Evolutionary conservation across 148 eudicot genomes (phyloP).

Genomic region (Fagopyrum esculentum): DNA sequence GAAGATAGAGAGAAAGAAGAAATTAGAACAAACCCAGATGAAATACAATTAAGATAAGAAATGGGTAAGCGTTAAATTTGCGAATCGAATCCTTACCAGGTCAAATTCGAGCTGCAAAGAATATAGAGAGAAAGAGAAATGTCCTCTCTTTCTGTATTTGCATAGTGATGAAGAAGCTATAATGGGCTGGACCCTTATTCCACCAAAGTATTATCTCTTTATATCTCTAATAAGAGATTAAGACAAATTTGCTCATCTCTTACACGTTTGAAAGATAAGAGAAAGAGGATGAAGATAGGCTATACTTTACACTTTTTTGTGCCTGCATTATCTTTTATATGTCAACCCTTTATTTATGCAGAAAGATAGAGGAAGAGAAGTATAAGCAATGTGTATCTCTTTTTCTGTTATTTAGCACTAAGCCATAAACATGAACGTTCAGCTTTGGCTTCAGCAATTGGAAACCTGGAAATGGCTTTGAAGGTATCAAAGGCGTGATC

Average conservation of each 20-base stretch:
- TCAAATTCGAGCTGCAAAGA: background rate
- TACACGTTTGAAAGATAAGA: background rate
- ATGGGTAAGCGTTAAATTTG: background rate
- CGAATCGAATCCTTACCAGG: background rate
- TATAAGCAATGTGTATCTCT: background rate
- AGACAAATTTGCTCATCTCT: background rate
- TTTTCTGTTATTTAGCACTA: background rate
- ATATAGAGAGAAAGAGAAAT: background rate
- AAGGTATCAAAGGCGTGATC: conserved; percentile 2
- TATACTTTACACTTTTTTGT: background rate
- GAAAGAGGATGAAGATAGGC: conserved; percentile 3
- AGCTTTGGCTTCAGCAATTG: conserved; percentile 6
- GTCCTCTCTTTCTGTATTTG: background rate
- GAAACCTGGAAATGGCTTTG: background rate
- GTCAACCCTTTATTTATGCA: background rate
- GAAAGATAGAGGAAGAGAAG: background rate
- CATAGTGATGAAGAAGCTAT: background rate
- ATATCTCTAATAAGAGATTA: background rate
- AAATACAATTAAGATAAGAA: background rate
- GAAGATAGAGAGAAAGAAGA: background rate
- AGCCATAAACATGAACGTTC: conserved; percentile 3
- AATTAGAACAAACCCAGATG: background rate
- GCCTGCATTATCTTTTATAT: background rate
- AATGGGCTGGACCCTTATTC: background rate
- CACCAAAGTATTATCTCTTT: background rate